Evolutionary conservation across 306 rosid genomes (phyloP).

Genomic region (Medicago lupulina): DNA sequence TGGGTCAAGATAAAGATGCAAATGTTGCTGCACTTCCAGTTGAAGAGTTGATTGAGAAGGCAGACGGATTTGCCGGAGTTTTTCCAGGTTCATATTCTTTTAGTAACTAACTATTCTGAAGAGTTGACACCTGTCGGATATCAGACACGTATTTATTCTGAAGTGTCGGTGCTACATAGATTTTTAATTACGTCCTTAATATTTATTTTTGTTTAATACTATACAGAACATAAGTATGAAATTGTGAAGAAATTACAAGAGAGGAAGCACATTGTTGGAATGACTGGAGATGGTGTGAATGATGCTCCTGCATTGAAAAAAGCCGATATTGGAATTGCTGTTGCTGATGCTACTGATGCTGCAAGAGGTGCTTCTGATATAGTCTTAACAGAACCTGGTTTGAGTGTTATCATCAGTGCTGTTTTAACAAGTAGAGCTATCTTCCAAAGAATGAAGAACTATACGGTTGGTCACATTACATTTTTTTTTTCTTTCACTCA

Average conservation of each 20-base stretch:
- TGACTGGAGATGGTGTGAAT: constrained; percentile 99
- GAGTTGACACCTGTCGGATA: too few species aligned
- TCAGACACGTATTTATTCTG: not conserved
- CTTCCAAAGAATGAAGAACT: constrained; percentile 99
- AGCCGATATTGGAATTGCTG: constrained; percentile 98
- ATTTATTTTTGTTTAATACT: not conserved
- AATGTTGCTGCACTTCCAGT: constrained; percentile 85
- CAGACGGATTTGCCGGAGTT: constrained; percentile 99
- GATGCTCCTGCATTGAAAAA: constrained; percentile 98
- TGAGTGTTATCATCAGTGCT: constrained; percentile 98
- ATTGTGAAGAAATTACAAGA: constrained; percentile 96
- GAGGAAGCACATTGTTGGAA: constrained; percentile 97
- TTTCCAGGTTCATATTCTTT: constrained; percentile 76
- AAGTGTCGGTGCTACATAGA: not conserved
- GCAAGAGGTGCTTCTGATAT: constrained; percentile 98
- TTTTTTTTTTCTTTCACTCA: not conserved
- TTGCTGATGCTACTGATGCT: constrained; percentile 98
- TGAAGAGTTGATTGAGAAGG: constrained; percentile 92
- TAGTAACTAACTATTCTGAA: not conserved
- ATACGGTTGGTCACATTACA: constrained; percentile 65
- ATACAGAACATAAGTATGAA: constrained; percentile 89
- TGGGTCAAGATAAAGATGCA: constrained; percentile 87
- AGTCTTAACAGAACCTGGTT: constrained; percentile 96
- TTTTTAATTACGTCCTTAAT: not conserved
- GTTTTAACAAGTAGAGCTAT: constrained; percentile 96